Evolutionary conservation across 192 early-diverging fungal species (phyloP).

Genomic region (Kappamyces sp.): DNA sequence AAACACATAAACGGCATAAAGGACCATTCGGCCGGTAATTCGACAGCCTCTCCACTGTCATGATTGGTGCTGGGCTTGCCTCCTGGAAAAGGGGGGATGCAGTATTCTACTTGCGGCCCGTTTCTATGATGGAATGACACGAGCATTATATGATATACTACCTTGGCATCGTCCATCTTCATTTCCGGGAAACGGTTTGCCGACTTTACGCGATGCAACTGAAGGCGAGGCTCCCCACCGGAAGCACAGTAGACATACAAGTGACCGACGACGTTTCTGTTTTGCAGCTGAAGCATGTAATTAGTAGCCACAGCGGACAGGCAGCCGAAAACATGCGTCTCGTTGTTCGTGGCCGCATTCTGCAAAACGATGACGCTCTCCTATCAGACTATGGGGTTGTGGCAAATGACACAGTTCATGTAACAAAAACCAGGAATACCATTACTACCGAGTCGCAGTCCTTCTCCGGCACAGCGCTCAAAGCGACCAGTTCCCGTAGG

Average conservation of each 20-base stretch:
- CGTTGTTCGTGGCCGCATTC: constrained; percentile 78
- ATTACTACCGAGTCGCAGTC: constrained; percentile 7
- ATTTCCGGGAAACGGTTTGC: too few species aligned
- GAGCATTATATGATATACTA: constrained; percentile 20
- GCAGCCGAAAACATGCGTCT: constrained; percentile 45
- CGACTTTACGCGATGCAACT: background rate
- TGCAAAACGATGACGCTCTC: constrained; percentile 68
- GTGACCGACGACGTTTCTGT: background rate
- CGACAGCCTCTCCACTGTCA: constrained; percentile 27
- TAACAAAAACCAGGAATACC: constrained; percentile 48
- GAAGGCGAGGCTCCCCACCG: constrained; percentile 5
- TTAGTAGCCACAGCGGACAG: too few species aligned
- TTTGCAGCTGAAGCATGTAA: background rate
- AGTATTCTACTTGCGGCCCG: constrained; percentile 48
- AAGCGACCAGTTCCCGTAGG: background rate
- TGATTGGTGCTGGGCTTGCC: constrained; percentile 9
- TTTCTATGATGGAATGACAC: constrained; percentile 50
- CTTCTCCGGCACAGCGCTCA: constrained; percentile 1
- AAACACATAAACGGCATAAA: constrained; percentile 74
- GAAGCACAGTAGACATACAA: constrained; percentile 1
- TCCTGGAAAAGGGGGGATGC: constrained; percentile 42
- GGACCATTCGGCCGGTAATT: constrained; percentile 75
- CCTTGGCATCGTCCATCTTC: too few species aligned
- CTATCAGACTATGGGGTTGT: constrained; percentile 63
- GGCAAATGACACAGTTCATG: constrained; percentile 72